Conservation (phyloP, 2,329 filamentous ascomycete species). For the Plenodomus tracheiphilus region DNA sequence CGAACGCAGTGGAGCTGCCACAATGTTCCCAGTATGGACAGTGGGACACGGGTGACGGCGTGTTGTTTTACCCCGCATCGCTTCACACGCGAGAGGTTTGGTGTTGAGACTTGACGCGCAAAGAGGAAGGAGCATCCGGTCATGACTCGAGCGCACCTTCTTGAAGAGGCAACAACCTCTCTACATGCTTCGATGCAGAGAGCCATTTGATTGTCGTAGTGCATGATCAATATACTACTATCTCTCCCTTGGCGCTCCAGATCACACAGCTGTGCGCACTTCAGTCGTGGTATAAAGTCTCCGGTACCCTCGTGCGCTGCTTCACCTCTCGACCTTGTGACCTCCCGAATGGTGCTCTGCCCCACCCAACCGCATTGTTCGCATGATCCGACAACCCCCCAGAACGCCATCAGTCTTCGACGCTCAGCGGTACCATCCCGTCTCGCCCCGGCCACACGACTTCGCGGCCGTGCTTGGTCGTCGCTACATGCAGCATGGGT, state of each 20-base stretch:
- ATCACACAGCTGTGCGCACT: slow-evolving; percentile 2
- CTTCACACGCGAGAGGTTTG: background rate
- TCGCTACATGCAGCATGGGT: background rate
- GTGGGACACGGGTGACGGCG: no score
- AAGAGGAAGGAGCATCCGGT: background rate
- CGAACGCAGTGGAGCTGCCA: background rate
- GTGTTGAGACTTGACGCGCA: background rate
- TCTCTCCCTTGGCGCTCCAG: background rate
- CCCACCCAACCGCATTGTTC: background rate
- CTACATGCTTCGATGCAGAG: slow-evolving; percentile 1
- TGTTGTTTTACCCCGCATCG: background rate
- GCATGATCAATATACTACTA: background rate
- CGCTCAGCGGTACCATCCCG: slow-evolving; percentile 6
- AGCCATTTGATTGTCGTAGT: background rate
- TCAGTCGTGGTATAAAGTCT: slow-evolving; percentile 3
- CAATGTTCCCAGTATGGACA: background rate
- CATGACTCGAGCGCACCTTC: slow-evolving; percentile 18
- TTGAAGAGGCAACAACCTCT: slow-evolving; percentile 18
- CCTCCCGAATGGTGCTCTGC: background rate
- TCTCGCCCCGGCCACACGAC: slow-evolving; percentile 5
- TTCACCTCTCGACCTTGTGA: slow-evolving; percentile 11
- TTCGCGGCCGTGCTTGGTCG: background rate
- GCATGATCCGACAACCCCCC: slow-evolving; percentile 1
- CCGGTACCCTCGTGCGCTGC: slow-evolving; percentile 6
- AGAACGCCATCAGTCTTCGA: background rate